A percentile compares a stretch with the other conserved stretches of the same genome.
Conservation (phyloP, 2,329 filamentous ascomycete species). For the Metarhizium robertsii region DNA sequence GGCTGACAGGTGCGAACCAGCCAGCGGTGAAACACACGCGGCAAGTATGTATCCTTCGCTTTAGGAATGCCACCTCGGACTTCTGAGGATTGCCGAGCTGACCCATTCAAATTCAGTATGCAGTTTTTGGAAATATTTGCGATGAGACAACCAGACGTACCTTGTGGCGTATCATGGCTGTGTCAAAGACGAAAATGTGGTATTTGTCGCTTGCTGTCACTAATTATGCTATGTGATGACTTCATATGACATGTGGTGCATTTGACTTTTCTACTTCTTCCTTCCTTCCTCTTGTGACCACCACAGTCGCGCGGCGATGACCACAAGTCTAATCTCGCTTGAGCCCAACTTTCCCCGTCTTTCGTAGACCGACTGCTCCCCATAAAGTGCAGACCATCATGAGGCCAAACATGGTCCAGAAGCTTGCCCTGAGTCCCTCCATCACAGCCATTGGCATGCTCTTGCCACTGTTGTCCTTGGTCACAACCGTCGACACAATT, state of each 20-base stretch:
- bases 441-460: conserved; percentile 25
- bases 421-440: conserved; percentile 38
- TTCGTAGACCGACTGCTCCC: conserved; percentile 29
- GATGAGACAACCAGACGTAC: neutral
- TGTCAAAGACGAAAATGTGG: no score
- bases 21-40: neutral
- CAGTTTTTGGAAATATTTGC: neutral
- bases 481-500: conserved; percentile 31
- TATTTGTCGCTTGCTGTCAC: no score
- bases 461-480: conserved; percentile 20
- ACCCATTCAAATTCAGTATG: neutral
- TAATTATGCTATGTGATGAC: no score
- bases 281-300: neutral
- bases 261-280: no score
- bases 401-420: conserved; percentile 39
- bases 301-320: neutral
- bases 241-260: no score
- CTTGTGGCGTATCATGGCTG: neutral
- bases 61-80: neutral
- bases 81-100: neutral
- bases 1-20: neutral
- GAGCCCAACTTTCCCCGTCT: conserved; percentile 35
- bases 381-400: conserved; percentile 32
- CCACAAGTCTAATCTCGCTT: conserved; percentile 26
- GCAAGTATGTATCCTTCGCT: neutral